These are phyloP conservation scores for Monosporascus cannonballus DNA, from an alignment of 2,329 filamentous ascomycete genomes.

Conservation along the genomic window DNA sequence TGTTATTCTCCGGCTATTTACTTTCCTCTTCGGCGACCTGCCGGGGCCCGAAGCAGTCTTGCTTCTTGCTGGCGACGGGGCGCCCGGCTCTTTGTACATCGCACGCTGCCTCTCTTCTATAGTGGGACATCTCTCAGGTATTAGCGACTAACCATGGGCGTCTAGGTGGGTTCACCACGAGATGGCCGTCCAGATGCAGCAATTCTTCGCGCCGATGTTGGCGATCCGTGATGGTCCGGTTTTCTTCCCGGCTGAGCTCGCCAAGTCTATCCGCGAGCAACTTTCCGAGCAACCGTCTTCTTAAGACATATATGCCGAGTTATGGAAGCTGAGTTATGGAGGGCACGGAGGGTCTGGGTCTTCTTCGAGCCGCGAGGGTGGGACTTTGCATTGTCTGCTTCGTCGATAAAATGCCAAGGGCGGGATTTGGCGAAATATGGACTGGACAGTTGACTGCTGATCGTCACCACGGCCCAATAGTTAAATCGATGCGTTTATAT, in stretches of 20 bases:
- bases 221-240: neutral
- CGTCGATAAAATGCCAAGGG: too few relatives aligned
- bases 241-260: neutral
- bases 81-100: neutral
- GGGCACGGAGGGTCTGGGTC: neutral
- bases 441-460: too few relatives aligned
- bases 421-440: too few relatives aligned
- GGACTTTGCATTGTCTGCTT: too few relatives aligned
- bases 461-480: too few relatives aligned
- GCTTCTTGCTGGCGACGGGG: neutral
- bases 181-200: slow-evolving; percentile 1
- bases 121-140: neutral
- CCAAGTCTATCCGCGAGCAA: neutral
- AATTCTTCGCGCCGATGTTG: slow-evolving; percentile 1
- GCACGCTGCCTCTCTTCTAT: neutral
- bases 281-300: neutral
- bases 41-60: neutral
- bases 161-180: neutral
- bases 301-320: neutral
- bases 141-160: neutral
- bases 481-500: too few relatives aligned
- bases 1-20: neutral
- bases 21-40: too few relatives aligned
- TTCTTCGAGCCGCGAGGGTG: neutral
- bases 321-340: neutral